These are phyloP conservation scores for Cephaloascus albidus DNA, from an alignment of 805 yeast species.

Conservation along the genomic window DNA sequence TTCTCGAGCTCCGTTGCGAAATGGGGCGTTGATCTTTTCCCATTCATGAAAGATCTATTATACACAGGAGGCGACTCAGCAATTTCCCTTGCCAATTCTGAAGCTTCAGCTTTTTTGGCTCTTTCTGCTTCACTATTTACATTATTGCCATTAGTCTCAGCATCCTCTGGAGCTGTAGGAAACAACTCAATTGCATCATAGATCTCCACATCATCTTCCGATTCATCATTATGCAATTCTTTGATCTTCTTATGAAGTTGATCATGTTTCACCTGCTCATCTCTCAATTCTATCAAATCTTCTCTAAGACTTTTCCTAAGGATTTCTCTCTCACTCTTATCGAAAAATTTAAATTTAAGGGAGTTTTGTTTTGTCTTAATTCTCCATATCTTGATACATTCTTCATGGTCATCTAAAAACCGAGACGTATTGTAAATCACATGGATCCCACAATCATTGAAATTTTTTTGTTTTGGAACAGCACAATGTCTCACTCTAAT, in stretches of 20 bases:
- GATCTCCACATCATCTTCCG: conserved; percentile 4
- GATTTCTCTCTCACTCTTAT: conserved; percentile 12
- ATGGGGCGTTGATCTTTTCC: too few species aligned
- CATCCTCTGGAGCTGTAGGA: conserved; percentile 2
- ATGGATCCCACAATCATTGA: conserved; percentile 93
- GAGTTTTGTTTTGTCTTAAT: conserved; percentile 8
- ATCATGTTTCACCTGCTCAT: conserved; percentile 5
- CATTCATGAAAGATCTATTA: too few species aligned
- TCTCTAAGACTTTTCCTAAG: conserved; percentile 12
- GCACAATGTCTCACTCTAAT: conserved; percentile 39
- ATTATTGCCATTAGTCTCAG: too few species aligned
- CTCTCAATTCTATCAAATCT: conserved; percentile 8
- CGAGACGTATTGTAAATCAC: conserved; percentile 64
- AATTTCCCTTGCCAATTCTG: too few species aligned
- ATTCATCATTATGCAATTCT: conserved; percentile 4
- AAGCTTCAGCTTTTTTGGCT: too few species aligned
- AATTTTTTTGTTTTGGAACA: conserved; percentile 81
- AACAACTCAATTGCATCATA: neutral
- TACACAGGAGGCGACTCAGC: too few species aligned
- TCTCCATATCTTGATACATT: conserved; percentile 43
- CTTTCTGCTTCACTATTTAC: too few species aligned
- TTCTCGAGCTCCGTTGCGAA: too few species aligned
- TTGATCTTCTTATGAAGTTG: neutral
- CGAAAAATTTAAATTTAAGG: conserved; percentile 8
- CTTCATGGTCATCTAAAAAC: conserved; percentile 40